phyloP scores from a whole-genome alignment of 805 yeast genomes.

The Kregervanrija pseudodelftensis region DNA sequence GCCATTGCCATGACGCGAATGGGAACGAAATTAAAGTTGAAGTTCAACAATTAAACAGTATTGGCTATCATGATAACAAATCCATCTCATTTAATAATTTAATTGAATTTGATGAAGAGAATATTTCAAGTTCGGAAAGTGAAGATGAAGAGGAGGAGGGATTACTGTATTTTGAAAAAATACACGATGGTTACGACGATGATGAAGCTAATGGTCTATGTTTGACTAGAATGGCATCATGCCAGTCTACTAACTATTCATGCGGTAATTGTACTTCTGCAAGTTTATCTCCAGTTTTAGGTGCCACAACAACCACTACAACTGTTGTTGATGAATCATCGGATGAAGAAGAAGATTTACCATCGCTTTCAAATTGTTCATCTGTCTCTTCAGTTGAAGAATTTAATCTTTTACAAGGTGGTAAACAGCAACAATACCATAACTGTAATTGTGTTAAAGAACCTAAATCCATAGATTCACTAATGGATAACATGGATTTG shows the following conservation, averaged over 20 bases:
- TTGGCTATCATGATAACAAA: slow-evolving; percentile 4
- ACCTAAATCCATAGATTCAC: too few relatives aligned
- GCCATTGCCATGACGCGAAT: slow-evolving; percentile 1
- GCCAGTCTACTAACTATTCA: neutral
- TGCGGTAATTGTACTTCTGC: neutral
- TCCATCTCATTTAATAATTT: slow-evolving; percentile 1
- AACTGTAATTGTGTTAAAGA: too few relatives aligned
- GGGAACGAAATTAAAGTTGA: neutral
- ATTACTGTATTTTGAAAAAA: neutral
- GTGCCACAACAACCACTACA: neutral
- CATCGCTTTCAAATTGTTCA: slow-evolving; percentile 23
- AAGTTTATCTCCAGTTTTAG: slow-evolving; percentile 1
- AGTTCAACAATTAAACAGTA: slow-evolving; percentile 4
- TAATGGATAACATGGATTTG: too few relatives aligned
- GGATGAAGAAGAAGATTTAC: slow-evolving; percentile 15
- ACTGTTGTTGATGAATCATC: neutral
- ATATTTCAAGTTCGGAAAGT: neutral
- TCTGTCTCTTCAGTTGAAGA: slow-evolving; percentile 23
- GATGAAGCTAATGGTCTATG: slow-evolving; percentile 1
- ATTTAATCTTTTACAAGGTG: neutral
- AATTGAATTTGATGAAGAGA: neutral
- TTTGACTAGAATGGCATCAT: slow-evolving; percentile 4
- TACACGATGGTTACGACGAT: neutral
- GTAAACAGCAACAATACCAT: too few relatives aligned
- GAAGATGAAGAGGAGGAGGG: slow-evolving; percentile 7